Evolutionary conservation across 2,329 filamentous ascomycete species (phyloP).

Genomic region (Venturia oleaginea): DNA sequence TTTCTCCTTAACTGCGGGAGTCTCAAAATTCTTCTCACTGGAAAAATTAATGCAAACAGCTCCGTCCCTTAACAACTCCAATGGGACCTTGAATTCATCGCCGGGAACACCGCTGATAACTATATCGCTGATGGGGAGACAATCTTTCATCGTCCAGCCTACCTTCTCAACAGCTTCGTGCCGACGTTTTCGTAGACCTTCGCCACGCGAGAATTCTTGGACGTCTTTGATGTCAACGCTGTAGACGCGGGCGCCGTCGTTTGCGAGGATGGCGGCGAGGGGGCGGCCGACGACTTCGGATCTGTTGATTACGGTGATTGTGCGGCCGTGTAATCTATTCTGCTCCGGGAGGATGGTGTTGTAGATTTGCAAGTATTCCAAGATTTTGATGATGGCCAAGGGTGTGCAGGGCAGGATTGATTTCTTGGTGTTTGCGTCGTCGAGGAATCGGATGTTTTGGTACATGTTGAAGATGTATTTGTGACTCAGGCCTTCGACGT

Average conservation of each 20-base stretch:
- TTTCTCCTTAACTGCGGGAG: conserved; percentile 79
- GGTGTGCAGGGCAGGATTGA: conserved; percentile 93
- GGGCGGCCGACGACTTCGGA: conserved; percentile 93
- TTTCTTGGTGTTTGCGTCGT: conserved; percentile 72
- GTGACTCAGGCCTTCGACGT: conserved; percentile 91
- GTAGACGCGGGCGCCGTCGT: conserved; percentile 93
- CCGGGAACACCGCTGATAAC: conserved; percentile 88
- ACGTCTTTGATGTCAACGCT: conserved; percentile 88
- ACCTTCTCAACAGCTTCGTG: conserved; percentile 83
- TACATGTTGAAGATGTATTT: conserved; percentile 99
- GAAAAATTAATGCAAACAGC: conserved; percentile 99
- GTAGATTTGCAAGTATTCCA: conserved; percentile 93
- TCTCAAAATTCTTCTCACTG: conserved; percentile 58
- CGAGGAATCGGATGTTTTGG: conserved; percentile 91
- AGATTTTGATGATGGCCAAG: conserved; percentile 90
- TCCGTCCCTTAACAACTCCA: conserved; percentile 72
- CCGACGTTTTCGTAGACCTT: conserved; percentile 73
- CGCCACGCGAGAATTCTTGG: conserved; percentile 83
- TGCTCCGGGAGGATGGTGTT: conserved; percentile 89
- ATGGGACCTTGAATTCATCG: conserved; percentile 83
- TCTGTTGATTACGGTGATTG: conserved; percentile 92
- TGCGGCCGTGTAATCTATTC: conserved; percentile 86
- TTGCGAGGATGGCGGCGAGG: conserved; percentile 83
- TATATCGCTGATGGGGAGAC: conserved; percentile 80
- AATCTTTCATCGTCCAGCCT: conserved; percentile 70